Conservation (phyloP, 305 asterid genomes). For the Solanum chacoense region DNA sequence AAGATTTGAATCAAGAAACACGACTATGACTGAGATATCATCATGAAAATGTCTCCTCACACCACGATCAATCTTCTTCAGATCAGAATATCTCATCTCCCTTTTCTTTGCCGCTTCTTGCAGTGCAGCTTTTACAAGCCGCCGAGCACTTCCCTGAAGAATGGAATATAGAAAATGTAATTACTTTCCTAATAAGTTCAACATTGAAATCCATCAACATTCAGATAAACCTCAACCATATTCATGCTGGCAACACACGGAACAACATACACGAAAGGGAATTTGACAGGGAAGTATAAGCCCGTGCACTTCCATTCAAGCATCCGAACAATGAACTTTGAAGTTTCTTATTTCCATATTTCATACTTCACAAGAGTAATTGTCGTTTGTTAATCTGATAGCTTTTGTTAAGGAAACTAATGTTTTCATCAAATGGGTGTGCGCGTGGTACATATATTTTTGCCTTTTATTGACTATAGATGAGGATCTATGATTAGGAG, state of each 20-base stretch:
- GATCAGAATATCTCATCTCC: slow-evolving; percentile 36
- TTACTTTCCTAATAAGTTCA: neutral
- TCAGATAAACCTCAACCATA: neutral
- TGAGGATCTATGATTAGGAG: neutral
- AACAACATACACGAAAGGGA: neutral
- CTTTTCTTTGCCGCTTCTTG: slow-evolving; percentile 44
- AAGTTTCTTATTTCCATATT: neutral
- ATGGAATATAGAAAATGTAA: neutral
- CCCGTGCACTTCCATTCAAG: neutral
- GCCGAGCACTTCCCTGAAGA: slow-evolving; percentile 34
- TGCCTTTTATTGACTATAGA: neutral
- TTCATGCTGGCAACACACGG: neutral
- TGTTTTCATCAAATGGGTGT: neutral
- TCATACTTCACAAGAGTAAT: neutral
- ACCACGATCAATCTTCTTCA: slow-evolving; percentile 35
- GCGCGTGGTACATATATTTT: neutral
- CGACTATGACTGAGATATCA: slow-evolving; percentile 33
- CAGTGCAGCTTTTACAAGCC: slow-evolving; percentile 34
- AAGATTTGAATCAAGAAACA: slow-evolving; percentile 27
- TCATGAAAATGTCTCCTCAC: slow-evolving; percentile 38
- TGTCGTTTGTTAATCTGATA: neutral
- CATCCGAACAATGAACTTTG: neutral
- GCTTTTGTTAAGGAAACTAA: neutral
- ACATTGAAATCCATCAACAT: neutral
- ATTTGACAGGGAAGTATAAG: neutral